These are phyloP conservation scores for Theileria equi DNA, from an alignment of 169 alveolate genomes.

Conservation along the genomic window DNA sequence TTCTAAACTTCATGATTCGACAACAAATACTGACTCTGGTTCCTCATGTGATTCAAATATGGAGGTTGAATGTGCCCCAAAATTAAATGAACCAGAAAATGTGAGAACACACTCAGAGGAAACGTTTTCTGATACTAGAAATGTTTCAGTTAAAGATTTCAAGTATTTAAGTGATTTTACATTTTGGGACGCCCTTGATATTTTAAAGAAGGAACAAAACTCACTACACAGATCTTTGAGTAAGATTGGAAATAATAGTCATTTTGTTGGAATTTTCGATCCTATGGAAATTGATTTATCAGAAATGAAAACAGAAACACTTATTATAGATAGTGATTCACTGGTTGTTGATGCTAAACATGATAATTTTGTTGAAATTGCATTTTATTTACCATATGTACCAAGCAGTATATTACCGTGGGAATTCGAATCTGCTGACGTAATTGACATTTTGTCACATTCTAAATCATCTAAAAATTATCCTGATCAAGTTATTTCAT, in stretches of 20 bases:
- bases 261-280: conserved; percentile 24
- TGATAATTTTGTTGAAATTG: conserved; percentile 52
- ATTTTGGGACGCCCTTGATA: conserved; percentile 60
- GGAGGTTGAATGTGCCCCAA: not conserved
- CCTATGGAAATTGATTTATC: conserved; percentile 43
- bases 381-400: conserved; percentile 61
- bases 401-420: conserved; percentile 51
- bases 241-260: not conserved
- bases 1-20: not conserved
- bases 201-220: conserved; percentile 22
- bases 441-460: not conserved
- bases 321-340: conserved; percentile 16
- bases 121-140: too few species aligned
- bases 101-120: too few species aligned
- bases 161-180: conserved; percentile 43
- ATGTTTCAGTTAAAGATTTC: conserved; percentile 6
- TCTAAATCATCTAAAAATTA: not conserved
- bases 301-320: conserved; percentile 3
- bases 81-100: not conserved
- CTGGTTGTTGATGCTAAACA: conserved; percentile 12
- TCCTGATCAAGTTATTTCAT: not conserved
- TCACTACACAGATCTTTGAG: conserved; percentile 9
- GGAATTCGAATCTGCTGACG: conserved; percentile 36
- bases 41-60: not conserved
- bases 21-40: not conserved